Percentiles rank a stretch among this genome's conserved stretches.
phyloP scores from a whole-genome alignment of 1,284 basidiomycete genomes.

The Rhodotorula sp. region DNA sequence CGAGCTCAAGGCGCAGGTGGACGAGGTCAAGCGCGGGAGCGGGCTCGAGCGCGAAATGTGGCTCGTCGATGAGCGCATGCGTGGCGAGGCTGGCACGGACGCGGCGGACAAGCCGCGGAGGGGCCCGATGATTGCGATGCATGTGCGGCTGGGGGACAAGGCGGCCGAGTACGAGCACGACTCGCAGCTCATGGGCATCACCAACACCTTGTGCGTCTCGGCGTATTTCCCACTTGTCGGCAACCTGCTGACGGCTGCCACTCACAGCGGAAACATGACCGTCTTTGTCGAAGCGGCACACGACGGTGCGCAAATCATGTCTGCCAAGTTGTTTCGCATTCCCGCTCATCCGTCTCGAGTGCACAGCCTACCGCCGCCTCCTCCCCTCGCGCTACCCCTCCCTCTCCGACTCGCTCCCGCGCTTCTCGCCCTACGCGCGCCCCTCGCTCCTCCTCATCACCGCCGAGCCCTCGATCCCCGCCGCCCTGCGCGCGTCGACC shows the following conservation, averaged over 20 bases:
- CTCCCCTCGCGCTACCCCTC: slow-evolving; percentile 16
- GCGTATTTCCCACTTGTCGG: too few species aligned
- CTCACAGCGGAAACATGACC: slow-evolving; percentile 23
- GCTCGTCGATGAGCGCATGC: background rate
- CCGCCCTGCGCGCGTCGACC: background rate
- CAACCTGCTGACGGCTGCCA: too few species aligned
- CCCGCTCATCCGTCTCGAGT: background rate
- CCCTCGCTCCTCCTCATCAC: slow-evolving; percentile 30
- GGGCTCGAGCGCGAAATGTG: background rate
- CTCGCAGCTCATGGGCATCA: slow-evolving; percentile 29
- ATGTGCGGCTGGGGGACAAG: slow-evolving; percentile 31
- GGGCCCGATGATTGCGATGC: slow-evolving; percentile 26
- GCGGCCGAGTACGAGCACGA: slow-evolving; percentile 31
- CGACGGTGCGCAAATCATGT: background rate
- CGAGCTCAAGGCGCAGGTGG: background rate
- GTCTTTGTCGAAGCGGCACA: slow-evolving; percentile 30
- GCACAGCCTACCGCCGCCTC: slow-evolving; percentile 18
- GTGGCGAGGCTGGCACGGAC: background rate
- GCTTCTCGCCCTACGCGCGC: slow-evolving; percentile 12
- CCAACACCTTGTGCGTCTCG: slow-evolving; percentile 17
- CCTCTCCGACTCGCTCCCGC: background rate
- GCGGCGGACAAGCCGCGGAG: background rate
- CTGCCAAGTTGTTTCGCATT: background rate
- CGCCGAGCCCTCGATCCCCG: slow-evolving; percentile 20
- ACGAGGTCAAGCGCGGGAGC: background rate